Evolutionary conservation across 331 rosid genomes (phyloP), one percentile per base, ranked within the genome.

Genomic region (Erythrophleum ivorense): DNA sequence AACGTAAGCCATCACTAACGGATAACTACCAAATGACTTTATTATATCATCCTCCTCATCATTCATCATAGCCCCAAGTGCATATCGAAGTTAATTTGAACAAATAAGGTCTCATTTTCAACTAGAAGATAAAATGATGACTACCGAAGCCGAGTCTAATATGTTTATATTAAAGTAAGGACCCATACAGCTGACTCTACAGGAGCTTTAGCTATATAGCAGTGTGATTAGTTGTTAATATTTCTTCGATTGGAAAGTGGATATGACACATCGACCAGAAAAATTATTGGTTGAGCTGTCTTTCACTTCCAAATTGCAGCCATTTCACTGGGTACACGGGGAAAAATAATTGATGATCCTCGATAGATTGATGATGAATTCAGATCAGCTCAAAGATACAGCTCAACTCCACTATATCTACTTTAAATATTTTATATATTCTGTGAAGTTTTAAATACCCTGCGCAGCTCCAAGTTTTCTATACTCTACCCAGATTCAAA

Each of bases 1-100:
- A 45, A 43, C 33, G 74, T 45, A 68, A 68, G 54, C 74, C 49
- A 68, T 68, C 34, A 41, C 15, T 41, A 43, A 29, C 59, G 43
- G 72, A 62, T 60, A 62, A 76, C 60, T 60, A 45, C 71, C 71
- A 76, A 46, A 29, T 31, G 3, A 76, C 48, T 60, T 24, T 24
- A 38, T 71, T 16, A 46, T 55, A 60, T 31, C 19, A 46, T 76
- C 24, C 5, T 8, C 73, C 3, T 41, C 53, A 9, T 66, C 71
- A 1, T 40, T 15, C 36, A 24, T 24, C 65, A 21, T 59, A 66
- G 24, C 53, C 53, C 73, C 9, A 41, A 68, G 29, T n/a, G 24
- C 34, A 68, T 68, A 68, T 34, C 41, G 8, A 65, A 36, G 14
- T 65, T 15, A 31, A 36, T 36, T 7, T 65, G 46, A 34, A 65